phyloP scores from a whole-genome alignment of 768 basidiomycete genomes.

The Suillus subluteus region DNA sequence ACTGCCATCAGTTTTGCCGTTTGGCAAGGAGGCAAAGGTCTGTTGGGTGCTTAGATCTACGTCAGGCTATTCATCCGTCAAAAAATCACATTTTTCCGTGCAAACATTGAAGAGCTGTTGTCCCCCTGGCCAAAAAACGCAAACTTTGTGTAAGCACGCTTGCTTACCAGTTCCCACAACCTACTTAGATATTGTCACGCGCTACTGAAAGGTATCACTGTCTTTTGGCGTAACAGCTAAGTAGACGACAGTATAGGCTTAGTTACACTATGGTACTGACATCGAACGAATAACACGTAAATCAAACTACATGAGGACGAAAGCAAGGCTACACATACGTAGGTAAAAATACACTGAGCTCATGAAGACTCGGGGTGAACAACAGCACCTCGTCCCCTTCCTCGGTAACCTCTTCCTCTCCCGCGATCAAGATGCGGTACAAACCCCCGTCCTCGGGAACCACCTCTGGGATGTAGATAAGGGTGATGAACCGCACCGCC shows the following conservation, averaged over 20 bases:
- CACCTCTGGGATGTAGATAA: slow-evolving; percentile 25
- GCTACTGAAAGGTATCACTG: too few relatives aligned
- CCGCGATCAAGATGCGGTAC: slow-evolving; percentile 32
- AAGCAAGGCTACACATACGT: slow-evolving; percentile 5
- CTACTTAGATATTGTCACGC: too few relatives aligned
- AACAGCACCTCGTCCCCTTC: slow-evolving; percentile 30
- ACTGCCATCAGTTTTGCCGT: slow-evolving; percentile 89
- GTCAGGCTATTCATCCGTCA: not conserved
- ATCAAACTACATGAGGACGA: not conserved
- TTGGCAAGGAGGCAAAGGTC: slow-evolving; percentile 64
- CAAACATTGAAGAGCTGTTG: not conserved
- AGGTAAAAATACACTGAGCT: slow-evolving; percentile 5
- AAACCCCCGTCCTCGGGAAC: slow-evolving; percentile 38
- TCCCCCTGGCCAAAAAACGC: not conserved
- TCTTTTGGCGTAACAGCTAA: too few relatives aligned
- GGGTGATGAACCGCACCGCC: slow-evolving; percentile 5
- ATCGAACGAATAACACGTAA: not conserved
- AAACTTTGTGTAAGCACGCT: too few relatives aligned
- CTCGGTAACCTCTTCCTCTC: slow-evolving; percentile 36
- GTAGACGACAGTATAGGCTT: too few relatives aligned
- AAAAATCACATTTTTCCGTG: not conserved
- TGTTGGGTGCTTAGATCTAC: slow-evolving; percentile 26
- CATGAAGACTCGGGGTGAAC: slow-evolving; percentile 17
- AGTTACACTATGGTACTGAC: too few relatives aligned
- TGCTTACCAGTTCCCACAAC: too few relatives aligned